Evolutionary conservation across 495 filamentous ascomycete species (phyloP), one percentile per base, ranked within the genome.

Genomic region (Aspergillus asperescens): DNA sequence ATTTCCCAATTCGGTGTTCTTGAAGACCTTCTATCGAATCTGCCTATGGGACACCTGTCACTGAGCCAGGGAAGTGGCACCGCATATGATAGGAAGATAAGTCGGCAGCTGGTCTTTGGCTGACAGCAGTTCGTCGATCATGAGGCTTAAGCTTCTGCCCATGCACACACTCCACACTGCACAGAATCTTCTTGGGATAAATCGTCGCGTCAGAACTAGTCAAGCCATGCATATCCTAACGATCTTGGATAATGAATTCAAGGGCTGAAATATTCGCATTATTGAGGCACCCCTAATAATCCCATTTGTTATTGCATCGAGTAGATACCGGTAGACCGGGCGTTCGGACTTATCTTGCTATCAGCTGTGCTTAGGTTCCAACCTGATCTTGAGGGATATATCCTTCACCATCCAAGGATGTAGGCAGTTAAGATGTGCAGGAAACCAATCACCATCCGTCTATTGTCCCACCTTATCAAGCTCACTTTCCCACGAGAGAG

Each of bases 51-150:
- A 7, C 12, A 25, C n/a, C n/a, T n/a, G 8, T 41, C 19, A 24
- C 12, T 2, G 15, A 19, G 13, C 4, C 3, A 18, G 24, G 39
- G 39, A 28, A 23, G 23, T 13, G 15, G 25, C 27, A 31, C 27
- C 3, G 42, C 27, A 31, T 23, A 25, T 4, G 42, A 18, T 2
- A 32, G 27, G 25, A 46, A 27, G 44, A 47, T 47, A 34, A 35
- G 44, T 16, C 28, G 0, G 20, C 5, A 3, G 18, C 20, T 12
- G n/a, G 13, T 35, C 19, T 47, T 47, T 35, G 44, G 44, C 44
- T 47, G 28, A n/a, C 29, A 24, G 44, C 8, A 32, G 44, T 47
- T 47, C 13, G 29, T 47, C 44, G 44, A 47, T 47, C 44, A 35
- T 47, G 44, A 15, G 28, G 44, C 44, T 46, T 47, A 47, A 47